Evolutionary conservation across 345 rosid species (phyloP).

Genomic region (Euphorbia tirucalli): DNA sequence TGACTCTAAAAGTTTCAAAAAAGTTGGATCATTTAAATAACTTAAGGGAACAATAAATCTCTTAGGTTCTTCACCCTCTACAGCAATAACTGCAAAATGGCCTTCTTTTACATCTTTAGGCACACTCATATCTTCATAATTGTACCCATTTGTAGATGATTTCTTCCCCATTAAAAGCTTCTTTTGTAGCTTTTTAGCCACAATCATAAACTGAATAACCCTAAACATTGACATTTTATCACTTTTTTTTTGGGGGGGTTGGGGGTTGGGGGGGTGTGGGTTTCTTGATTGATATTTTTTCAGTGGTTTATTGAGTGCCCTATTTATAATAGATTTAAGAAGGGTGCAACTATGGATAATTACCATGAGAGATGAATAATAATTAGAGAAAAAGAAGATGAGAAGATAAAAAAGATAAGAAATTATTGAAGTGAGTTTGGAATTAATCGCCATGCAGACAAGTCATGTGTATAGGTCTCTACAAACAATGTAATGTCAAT

Average conservation of each 20-base stretch:
- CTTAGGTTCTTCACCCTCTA: constrained; percentile 43
- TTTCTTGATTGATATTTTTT: neutral
- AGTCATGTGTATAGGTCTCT: constrained; percentile 17
- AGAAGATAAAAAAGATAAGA: neutral
- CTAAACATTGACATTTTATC: constrained; percentile 6
- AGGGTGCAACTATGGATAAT: neutral
- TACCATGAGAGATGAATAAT: neutral
- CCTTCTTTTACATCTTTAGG: constrained; percentile 77
- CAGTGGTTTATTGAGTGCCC: neutral
- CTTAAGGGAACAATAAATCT: constrained; percentile 55
- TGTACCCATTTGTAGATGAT: neutral
- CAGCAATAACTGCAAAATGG: constrained; percentile 61
- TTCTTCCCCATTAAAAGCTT: constrained; percentile 21
- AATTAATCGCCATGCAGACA: constrained; percentile 1
- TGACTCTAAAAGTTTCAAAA: constrained; percentile 41
- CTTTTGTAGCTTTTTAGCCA: constrained; percentile 18
- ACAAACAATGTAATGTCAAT: constrained; percentile 14
- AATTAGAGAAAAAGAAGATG: neutral
- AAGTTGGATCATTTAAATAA: constrained; percentile 45
- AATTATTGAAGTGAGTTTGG: neutral
- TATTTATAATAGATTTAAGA: neutral
- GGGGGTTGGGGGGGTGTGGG: too few relatives aligned
- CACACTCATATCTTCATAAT: constrained; percentile 27
- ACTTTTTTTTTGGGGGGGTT: neutral
- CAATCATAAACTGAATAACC: constrained; percentile 8